These are phyloP conservation scores for Malus sylvestris DNA, from an alignment of 306 rosid genomes.

Conservation along the genomic window DNA sequence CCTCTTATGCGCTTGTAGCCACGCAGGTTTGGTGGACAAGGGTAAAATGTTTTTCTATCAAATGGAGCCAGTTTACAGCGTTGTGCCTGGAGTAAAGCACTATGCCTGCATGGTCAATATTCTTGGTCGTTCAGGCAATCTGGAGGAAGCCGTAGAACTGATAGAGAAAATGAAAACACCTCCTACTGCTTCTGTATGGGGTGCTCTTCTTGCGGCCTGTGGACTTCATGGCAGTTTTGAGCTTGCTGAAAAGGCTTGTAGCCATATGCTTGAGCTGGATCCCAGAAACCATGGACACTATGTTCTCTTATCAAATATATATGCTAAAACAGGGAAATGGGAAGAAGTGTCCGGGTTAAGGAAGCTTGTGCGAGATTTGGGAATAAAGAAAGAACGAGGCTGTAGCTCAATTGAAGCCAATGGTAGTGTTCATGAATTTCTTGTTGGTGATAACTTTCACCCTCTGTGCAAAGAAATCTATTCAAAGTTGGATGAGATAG, in stretches of 20 bases:
- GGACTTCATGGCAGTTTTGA: constrained; percentile 40
- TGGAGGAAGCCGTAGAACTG: constrained; percentile 42
- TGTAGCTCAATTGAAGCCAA: constrained; percentile 52
- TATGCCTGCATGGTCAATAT: constrained; percentile 49
- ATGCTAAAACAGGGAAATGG: constrained; percentile 54
- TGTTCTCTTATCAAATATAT: constrained; percentile 52
- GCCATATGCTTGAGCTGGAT: constrained; percentile 42
- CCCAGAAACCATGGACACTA: constrained; percentile 55
- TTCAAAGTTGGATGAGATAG: constrained; percentile 51
- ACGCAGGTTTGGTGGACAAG: constrained; percentile 44
- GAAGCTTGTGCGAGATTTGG: constrained; percentile 50
- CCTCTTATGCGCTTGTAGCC: constrained; percentile 55
- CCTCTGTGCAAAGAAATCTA: constrained; percentile 38
- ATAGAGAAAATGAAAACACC: constrained; percentile 42
- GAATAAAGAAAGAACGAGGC: constrained; percentile 52
- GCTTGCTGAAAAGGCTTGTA: constrained; percentile 51
- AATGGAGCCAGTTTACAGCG: constrained; percentile 44
- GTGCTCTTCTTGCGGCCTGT: constrained; percentile 56
- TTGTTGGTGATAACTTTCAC: constrained; percentile 48
- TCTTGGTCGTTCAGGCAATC: constrained; percentile 50
- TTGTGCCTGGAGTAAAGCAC: constrained; percentile 50
- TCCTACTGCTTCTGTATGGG: constrained; percentile 49
- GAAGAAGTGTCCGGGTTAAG: constrained; percentile 50
- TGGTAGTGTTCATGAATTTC: constrained; percentile 45
- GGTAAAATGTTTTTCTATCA: constrained; percentile 37